Evolutionary conservation across 345 rosid species (phyloP), one percentile per base, ranked within the genome.

Genomic region (Bruguiera parviflora): DNA sequence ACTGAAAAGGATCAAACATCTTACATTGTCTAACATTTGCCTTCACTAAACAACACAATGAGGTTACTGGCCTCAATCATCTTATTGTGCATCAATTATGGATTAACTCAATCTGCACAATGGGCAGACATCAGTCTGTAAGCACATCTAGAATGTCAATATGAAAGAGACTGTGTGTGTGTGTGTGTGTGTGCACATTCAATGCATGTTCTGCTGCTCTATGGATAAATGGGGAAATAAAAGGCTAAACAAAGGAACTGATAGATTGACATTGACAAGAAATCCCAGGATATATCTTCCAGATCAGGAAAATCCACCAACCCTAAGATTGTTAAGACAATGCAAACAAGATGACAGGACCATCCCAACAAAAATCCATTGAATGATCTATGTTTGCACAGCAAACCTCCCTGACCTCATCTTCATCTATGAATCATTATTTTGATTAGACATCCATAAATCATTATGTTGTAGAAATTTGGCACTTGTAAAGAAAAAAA

Each of bases 81-180:
- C 18, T 43, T 43, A 43, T 43, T 43, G 49, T 43, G 49, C 49
- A 43, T 43, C 70, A 64, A 58, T 27, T 66, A 43, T 61, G 53
- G 72, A 68, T 60, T 65, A 67, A 33, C 58, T 35, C 71, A 64
- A 74, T 66, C 79, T 80, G 79, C 79, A 64, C 16, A 53, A 61
- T 15, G 6, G 58, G 33, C 37, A 49, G 21, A 64, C 22, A 59
- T 59, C 55, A 58, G 19, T 64, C 19, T 57, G 59, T 13, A 29
- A 55, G 8, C 20, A 31, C 8, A 18, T 32, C 49, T 65, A 29
- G 27, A 57, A 64, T 29, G 22, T 21, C 33, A 16, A 13, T 6
- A 19, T 5, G 27, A 59, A 11, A 21, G 4, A 39, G 47, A 39
- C 16, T 10, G 47, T 1, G 6, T 6, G 47, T 10, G 47, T 1